phyloP scores from a whole-genome alignment of 768 basidiomycete species.

The Naganishia vaughanmartiniae region DNA sequence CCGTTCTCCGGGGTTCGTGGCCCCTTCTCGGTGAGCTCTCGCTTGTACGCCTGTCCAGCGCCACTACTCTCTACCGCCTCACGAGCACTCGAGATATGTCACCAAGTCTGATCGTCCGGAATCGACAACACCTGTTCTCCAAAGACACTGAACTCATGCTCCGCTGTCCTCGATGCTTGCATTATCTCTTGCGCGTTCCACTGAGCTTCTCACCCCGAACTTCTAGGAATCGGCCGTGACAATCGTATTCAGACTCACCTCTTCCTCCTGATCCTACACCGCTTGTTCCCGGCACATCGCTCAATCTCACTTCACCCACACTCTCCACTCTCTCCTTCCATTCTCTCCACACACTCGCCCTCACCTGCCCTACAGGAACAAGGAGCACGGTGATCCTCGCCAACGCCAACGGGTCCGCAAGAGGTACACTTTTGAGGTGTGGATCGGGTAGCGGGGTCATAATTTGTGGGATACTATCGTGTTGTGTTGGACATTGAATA shows the following conservation, averaged over 20 bases:
- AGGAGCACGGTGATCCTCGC: slow-evolving; percentile 82
- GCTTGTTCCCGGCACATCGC: slow-evolving; percentile 60
- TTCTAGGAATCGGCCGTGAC: too few relatives aligned
- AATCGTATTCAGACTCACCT: slow-evolving; percentile 3
- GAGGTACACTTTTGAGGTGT: slow-evolving; percentile 31
- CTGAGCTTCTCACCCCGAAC: neutral
- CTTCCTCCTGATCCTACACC: slow-evolving; percentile 27
- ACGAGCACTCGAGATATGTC: too few relatives aligned
- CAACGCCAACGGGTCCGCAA: slow-evolving; percentile 58
- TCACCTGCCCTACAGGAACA: slow-evolving; percentile 77
- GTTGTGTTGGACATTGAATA: neutral
- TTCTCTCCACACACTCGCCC: slow-evolving; percentile 65
- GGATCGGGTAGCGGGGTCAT: slow-evolving; percentile 24
- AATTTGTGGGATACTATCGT: neutral
- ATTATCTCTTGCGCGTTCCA: neutral
- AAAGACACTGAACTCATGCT: too few relatives aligned
- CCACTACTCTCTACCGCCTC: too few relatives aligned
- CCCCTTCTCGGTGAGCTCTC: too few relatives aligned
- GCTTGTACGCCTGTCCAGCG: too few relatives aligned
- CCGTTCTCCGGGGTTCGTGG: too few relatives aligned
- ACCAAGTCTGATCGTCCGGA: too few relatives aligned
- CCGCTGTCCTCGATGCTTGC: neutral
- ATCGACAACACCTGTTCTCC: too few relatives aligned
- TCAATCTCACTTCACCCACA: slow-evolving; percentile 70
- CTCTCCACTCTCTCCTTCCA: slow-evolving; percentile 71